Evolutionary conservation across 2,329 filamentous ascomycete species (phyloP).

Genomic region (Penicillium sp.): DNA sequence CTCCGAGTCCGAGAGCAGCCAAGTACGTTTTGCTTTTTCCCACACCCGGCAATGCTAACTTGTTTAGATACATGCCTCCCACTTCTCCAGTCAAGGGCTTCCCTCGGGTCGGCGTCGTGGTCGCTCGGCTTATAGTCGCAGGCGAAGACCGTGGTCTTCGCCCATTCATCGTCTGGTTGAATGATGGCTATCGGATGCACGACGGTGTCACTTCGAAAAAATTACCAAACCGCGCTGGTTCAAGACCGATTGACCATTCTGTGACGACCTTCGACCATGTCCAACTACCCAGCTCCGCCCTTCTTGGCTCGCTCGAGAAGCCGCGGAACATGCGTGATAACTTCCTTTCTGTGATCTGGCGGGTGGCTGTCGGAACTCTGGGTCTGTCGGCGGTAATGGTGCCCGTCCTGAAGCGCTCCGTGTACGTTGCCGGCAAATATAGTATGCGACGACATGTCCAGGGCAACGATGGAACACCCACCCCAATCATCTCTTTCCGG

Average conservation of each 20-base stretch:
- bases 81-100: slow-evolving; percentile 12
- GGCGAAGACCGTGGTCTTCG: slow-evolving; percentile 18
- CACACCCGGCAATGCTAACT: background rate
- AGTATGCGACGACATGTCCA: slow-evolving; percentile 16
- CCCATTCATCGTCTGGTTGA: slow-evolving; percentile 18
- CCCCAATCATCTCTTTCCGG: slow-evolving; percentile 20
- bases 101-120: slow-evolving; percentile 15
- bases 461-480: slow-evolving; percentile 5
- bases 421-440: slow-evolving; percentile 17
- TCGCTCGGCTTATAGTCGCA: slow-evolving; percentile 17
- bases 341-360: slow-evolving; percentile 11
- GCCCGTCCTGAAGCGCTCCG: slow-evolving; percentile 16
- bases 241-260: slow-evolving; percentile 16
- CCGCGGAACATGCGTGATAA: slow-evolving; percentile 7
- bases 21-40: slow-evolving; percentile 23
- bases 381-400: slow-evolving; percentile 11
- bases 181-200: slow-evolving; percentile 19
- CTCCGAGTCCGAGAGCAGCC: slow-evolving; percentile 27
- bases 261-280: slow-evolving; percentile 20
- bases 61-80: slow-evolving; percentile 21
- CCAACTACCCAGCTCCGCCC: slow-evolving; percentile 13
- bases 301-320: slow-evolving; percentile 16
- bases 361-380: slow-evolving; percentile 16
- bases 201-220: slow-evolving; percentile 11
- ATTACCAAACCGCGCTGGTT: slow-evolving; percentile 5